A percentile compares a stretch with the other conserved stretches of the same genome.
phyloP scores from a whole-genome alignment of 768 basidiomycete species.

The Kwoniella heveanensis region DNA sequence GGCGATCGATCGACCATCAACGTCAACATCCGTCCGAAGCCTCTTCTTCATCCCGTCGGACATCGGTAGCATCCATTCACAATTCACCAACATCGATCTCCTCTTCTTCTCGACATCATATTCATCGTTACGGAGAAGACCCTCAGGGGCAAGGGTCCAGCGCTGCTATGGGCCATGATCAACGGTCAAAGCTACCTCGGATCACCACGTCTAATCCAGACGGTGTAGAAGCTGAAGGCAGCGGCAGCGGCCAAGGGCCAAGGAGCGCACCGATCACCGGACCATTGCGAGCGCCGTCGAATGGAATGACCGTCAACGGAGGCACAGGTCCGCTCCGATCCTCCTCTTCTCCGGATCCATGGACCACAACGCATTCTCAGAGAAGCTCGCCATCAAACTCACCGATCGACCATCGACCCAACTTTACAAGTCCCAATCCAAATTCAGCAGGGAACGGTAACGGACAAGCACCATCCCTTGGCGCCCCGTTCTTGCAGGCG shows the following conservation, averaged over 20 bases:
- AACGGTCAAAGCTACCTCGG: conserved; percentile 18
- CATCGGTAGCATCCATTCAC: conserved; percentile 22
- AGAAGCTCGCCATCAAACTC: conserved; percentile 34
- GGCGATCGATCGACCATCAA: conserved; percentile 22
- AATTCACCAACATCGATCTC: conserved; percentile 28
- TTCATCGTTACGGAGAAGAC: conserved; percentile 8
- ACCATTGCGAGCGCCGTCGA: conserved; percentile 18
- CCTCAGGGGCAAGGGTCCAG: not conserved
- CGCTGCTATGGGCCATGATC: not conserved
- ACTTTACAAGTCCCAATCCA: conserved; percentile 12
- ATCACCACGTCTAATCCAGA: conserved; percentile 31
- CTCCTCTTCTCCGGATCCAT: conserved; percentile 41
- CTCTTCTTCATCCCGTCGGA: conserved; percentile 18
- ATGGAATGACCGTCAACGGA: conserved; percentile 5
- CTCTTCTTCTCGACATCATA: conserved; percentile 22
- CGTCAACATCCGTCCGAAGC: conserved; percentile 5
- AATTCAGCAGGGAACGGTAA: conserved; percentile 1
- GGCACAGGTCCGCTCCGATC: conserved; percentile 31
- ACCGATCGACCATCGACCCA: conserved; percentile 32
- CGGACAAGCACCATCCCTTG: conserved; percentile 19
- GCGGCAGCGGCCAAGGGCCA: conserved; percentile 20
- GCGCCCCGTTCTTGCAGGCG: conserved; percentile 6
- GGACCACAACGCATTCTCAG: conserved; percentile 19
- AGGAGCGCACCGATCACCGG: conserved; percentile 33
- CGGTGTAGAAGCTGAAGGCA: conserved; percentile 8